Conservation (phyloP, 768 basidiomycete genomes). For the Crucibulum laeve region DNA sequence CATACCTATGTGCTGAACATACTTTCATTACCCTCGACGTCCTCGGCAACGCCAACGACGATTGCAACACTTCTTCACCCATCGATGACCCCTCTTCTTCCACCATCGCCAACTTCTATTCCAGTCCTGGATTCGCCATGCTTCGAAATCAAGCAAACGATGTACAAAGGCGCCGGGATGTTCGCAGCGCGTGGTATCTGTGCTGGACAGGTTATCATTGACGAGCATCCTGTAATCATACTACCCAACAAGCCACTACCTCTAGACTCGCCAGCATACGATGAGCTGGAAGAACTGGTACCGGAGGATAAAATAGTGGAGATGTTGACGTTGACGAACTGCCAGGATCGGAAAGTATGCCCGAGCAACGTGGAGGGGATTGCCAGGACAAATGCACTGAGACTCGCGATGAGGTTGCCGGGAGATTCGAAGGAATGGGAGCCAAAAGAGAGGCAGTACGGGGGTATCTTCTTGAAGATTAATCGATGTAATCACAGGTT, state of each 20-base stretch:
- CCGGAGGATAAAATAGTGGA: constrained; percentile 17
- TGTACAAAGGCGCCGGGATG: constrained; percentile 30
- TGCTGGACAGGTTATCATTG: constrained; percentile 26
- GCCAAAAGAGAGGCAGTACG: constrained; percentile 25
- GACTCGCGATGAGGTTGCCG: constrained; percentile 25
- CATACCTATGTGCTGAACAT: neutral
- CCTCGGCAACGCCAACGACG: neutral
- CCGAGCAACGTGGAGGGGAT: constrained; percentile 34
- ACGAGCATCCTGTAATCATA: constrained; percentile 37
- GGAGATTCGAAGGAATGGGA: constrained; percentile 16
- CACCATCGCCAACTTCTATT: neutral
- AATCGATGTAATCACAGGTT: constrained; percentile 43
- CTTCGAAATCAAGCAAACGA: constrained; percentile 20
- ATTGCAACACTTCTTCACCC: neutral
- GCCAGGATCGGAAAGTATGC: constrained; percentile 25
- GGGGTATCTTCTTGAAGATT: constrained; percentile 36
- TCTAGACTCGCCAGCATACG: constrained; percentile 20
- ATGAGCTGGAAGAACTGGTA: constrained; percentile 22
- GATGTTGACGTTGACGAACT: constrained; percentile 28
- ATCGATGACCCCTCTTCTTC: neutral
- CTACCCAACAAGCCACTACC: constrained; percentile 26
- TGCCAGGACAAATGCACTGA: constrained; percentile 33
- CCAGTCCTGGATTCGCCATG: constrained; percentile 7
- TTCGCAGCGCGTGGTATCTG: constrained; percentile 29
- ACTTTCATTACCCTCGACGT: neutral